Evolutionary conservation across 2,329 filamentous ascomycete genomes (phyloP), one percentile per base, ranked within the genome.

Genomic region (Ophiosphaerella herpotricha): DNA sequence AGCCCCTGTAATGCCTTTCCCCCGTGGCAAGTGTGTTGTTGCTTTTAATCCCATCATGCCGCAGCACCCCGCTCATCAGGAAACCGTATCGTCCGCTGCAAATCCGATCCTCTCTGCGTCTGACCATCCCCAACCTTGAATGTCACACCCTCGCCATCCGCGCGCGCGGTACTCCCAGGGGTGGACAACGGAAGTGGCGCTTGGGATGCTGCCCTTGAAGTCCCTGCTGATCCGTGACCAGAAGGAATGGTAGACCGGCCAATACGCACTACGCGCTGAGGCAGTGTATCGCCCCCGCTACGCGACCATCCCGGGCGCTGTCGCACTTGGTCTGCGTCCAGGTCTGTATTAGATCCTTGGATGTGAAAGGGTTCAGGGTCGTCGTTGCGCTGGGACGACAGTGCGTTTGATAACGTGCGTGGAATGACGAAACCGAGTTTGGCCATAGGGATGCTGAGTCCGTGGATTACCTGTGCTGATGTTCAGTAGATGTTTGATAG

Each of bases 401-500:
- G 46, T 23, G 77, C 79, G 26, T 75, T 75, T 5, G 84, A 86
- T 16, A 90, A 70, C 0, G 85, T 88, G 23, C 84, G 76, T 0
- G 87, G 87, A 0, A 89, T 77, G 51, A 86, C 83, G 58, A 79
- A 69, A 1, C 78, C 77, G 45, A 90, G 73, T 66, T 89, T 90
- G 0, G 84, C 86, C 3, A 94, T 71, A 0, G 91, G 91, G 12
- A 96, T 90, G 42, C 86, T 91, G 1, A 96, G 77, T 6, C 91
- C 90, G 60, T 96, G 91, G 3, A 94, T 86, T 35, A 92, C 76
- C 86, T 86, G 46, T 5, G 6, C 23, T 29, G 9, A 5, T n/a
- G 14, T 29, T 59, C 36, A 47, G 34, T 4, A 7, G 18, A 16
- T 42, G 32, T 53, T 23, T 7, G 24, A 34, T 31, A 18, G 2